These are phyloP conservation scores for Kazachstania kunashirensis DNA, from an alignment of 805 yeast genomes.

Conservation along the genomic window DNA sequence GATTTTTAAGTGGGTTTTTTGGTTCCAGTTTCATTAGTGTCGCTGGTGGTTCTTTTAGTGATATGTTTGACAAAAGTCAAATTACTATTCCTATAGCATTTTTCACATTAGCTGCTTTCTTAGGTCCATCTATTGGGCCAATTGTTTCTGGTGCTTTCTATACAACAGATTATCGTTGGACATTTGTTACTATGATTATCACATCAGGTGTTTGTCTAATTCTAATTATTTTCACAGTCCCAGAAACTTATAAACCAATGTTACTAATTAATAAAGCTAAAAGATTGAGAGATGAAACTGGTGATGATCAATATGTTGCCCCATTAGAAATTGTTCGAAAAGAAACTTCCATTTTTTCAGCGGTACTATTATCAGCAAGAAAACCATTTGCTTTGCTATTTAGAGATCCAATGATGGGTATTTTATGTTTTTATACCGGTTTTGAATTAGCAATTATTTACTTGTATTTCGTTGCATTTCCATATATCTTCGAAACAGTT, in stretches of 20 bases:
- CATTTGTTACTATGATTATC: conserved; percentile 53
- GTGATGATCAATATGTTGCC: conserved; percentile 39
- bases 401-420: conserved; percentile 46
- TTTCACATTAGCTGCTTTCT: conserved; percentile 52
- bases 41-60: conserved; percentile 71
- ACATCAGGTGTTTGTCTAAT: conserved; percentile 48
- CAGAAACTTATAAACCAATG: conserved; percentile 57
- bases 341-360: conserved; percentile 34
- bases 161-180: conserved; percentile 55
- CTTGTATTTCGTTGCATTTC: conserved; percentile 56
- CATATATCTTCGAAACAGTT: conserved; percentile 46
- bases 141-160: conserved; percentile 47
- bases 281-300: conserved; percentile 41
- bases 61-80: conserved; percentile 49
- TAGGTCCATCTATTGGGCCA: conserved; percentile 68
- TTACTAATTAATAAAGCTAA: conserved; percentile 44
- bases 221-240: conserved; percentile 38
- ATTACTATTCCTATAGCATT: conserved; percentile 64
- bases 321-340: conserved; percentile 33
- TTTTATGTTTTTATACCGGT: conserved; percentile 48
- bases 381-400: conserved; percentile 43
- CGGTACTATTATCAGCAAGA: conserved; percentile 38
- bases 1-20: conserved; percentile 61
- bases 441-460: conserved; percentile 50
- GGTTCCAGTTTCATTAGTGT: conserved; percentile 69